These are phyloP conservation scores for Phytophthora uliginosa DNA, from an alignment of 352 stramenopile genomes.

Conservation along the genomic window DNA sequence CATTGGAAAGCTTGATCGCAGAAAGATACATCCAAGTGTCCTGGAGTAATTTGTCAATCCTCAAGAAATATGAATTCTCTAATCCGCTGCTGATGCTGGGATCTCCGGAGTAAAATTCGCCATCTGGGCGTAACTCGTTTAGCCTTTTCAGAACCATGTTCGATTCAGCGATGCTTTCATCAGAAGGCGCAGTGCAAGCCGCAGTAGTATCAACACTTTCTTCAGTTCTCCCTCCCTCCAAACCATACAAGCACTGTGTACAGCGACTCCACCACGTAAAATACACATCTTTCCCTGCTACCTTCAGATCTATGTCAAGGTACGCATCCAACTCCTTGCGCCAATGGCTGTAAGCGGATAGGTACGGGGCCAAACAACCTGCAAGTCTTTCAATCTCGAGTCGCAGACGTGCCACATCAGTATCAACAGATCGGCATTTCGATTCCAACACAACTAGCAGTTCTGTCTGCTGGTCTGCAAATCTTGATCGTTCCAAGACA, in stretches of 20 bases:
- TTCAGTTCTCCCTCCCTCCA: conserved; percentile 7
- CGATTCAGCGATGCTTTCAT: conserved; percentile 36
- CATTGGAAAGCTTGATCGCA: conserved; percentile 68
- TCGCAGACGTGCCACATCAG: conserved; percentile 35
- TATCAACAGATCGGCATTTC: conserved; percentile 45
- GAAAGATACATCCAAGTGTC: conserved; percentile 35
- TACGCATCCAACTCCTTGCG: conserved; percentile 56
- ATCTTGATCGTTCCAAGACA: conserved; percentile 15
- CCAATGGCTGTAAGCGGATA: conserved; percentile 47
- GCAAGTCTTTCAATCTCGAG: conserved; percentile 41
- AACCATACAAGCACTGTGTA: conserved; percentile 24
- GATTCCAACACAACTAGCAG: conserved; percentile 35
- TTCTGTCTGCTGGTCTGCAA: conserved; percentile 26
- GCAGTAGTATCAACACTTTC: background rate
- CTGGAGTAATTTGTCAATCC: conserved; percentile 30
- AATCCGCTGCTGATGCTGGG: background rate
- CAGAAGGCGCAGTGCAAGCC: conserved; percentile 11
- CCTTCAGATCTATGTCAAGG: conserved; percentile 30
- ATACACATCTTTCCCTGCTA: conserved; percentile 52
- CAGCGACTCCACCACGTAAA: conserved; percentile 54
- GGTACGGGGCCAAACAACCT: conserved; percentile 42
- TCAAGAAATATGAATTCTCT: conserved; percentile 8
- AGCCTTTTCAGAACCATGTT: conserved; percentile 21
- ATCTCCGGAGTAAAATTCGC: background rate
- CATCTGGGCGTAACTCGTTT: conserved; percentile 5